These are phyloP conservation scores for Rhizoclosmatium globosum DNA, from an alignment of 192 early-diverging fungal species.

Conservation along the genomic window DNA sequence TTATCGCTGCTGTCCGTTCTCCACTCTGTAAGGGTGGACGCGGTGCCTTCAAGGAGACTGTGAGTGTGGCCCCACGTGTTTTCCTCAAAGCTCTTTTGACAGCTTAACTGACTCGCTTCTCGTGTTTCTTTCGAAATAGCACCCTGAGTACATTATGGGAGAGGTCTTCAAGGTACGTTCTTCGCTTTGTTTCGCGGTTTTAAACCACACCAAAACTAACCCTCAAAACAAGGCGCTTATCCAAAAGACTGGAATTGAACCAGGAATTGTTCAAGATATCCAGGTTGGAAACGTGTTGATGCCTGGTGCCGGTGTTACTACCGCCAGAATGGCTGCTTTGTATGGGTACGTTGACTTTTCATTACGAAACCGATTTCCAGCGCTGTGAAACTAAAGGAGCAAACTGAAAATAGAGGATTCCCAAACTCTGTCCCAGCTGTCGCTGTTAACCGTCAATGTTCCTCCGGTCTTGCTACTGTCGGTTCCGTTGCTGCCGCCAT, in stretches of 20 bases:
- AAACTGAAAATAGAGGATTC: constrained; percentile 54
- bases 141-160: constrained; percentile 77
- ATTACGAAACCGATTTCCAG: constrained; percentile 27
- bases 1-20: constrained; percentile 86
- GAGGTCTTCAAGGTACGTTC: constrained; percentile 67
- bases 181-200: not conserved
- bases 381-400: not conserved
- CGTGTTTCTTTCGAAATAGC: constrained; percentile 7
- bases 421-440: constrained; percentile 81
- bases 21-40: constrained; percentile 89
- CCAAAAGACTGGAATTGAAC: constrained; percentile 83
- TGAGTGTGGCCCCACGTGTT: too few relatives aligned
- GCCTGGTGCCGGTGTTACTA: constrained; percentile 88
- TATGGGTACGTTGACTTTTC: constrained; percentile 61
- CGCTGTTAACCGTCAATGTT: constrained; percentile 95
- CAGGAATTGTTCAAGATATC: constrained; percentile 89
- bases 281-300: constrained; percentile 93
- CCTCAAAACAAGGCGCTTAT: constrained; percentile 56
- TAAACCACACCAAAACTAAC: not conserved
- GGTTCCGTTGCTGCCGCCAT: constrained; percentile 88
- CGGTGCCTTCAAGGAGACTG: constrained; percentile 91
- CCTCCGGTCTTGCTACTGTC: constrained; percentile 89
- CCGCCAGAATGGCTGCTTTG: constrained; percentile 89
- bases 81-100: too few relatives aligned
- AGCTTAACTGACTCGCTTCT: too few relatives aligned